Conservation (phyloP, 2,329 filamentous ascomycete species). For the Cryphonectria japonica region DNA sequence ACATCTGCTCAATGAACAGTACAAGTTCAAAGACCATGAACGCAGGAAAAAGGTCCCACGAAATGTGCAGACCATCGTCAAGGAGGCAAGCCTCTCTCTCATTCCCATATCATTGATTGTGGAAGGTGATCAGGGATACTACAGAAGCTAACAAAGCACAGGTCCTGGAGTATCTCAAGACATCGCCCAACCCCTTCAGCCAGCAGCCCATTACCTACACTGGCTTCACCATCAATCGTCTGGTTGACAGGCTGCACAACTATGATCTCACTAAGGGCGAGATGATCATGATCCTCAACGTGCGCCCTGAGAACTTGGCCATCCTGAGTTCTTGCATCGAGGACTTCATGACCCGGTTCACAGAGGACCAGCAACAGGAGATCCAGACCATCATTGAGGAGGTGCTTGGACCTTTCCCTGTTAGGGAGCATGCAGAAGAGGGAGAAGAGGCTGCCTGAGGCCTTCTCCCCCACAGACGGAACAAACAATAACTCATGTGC, state of each 20-base stretch:
- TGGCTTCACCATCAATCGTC: constrained; percentile 52
- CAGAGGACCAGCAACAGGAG: constrained; percentile 59
- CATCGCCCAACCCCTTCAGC: constrained; percentile 58
- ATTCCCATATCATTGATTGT: neutral
- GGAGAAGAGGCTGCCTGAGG: constrained; percentile 28
- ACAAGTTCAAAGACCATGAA: constrained; percentile 53
- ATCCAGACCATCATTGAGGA: constrained; percentile 61
- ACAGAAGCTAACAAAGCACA: constrained; percentile 37
- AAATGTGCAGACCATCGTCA: constrained; percentile 64
- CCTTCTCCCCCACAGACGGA: neutral
- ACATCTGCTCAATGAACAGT: constrained; percentile 62
- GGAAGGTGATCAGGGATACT: neutral
- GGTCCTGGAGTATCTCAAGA: constrained; percentile 65
- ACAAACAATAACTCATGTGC: neutral
- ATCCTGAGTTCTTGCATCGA: constrained; percentile 67
- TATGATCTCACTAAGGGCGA: constrained; percentile 70
- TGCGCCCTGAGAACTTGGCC: constrained; percentile 60
- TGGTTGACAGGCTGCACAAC: constrained; percentile 58
- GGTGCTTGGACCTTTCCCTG: constrained; percentile 58
- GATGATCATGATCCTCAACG: constrained; percentile 69
- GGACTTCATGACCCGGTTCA: constrained; percentile 65
- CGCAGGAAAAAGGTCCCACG: constrained; percentile 45
- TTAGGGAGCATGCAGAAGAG: constrained; percentile 31
- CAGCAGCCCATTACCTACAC: constrained; percentile 58
- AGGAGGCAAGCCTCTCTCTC: constrained; percentile 58